Evolutionary conservation across 1,284 basidiomycete species (phyloP), one percentile per base, ranked within the genome.

Genomic region (Volvariella surrecta): DNA sequence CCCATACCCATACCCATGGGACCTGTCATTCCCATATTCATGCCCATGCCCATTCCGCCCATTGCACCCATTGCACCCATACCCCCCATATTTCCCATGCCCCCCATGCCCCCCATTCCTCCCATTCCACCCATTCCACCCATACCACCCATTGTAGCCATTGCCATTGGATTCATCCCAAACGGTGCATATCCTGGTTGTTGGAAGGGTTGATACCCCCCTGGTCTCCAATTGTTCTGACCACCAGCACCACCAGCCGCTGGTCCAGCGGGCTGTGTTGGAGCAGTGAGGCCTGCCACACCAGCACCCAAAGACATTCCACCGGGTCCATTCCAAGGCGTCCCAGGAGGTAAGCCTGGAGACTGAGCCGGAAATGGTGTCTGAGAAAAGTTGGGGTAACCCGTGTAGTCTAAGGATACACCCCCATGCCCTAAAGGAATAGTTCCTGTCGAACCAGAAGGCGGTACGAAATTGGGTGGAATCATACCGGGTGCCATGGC

Each of bases 101-200:
- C 24, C 11, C 11, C 6, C 24, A 28, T 28, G 24, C 24, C n/a
- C n/a, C n/a, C 44, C 32, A 40, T 28, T 11, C 38, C 37, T 32
- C 41, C 41, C 34, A 49, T 45, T 10, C 40, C 44, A 3, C 41
- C 45, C 31, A 46, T 47, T 3, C 39, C 39, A 9, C 44, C 44
- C 32, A 40, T 28, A 13, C 38, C 37, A 39, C 41, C 41, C 34
- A 49, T 45, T 10, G 40, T 40, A 3, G 37, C 45, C 31, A 46
- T 47, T 3, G 41, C 41, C n/a, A 34, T 37, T 21, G 28, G 28
- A 30, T 20, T 20, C 45, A 46, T 43, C 11, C 11, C 6, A 28
- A 19, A 32, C n/a, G 17, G 31, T n/a, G 8, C n/a, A 19, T 15
- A 15, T 15, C 34, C 34, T 6, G 34, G 34, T n/a, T 35, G 34